Percentiles rank a stretch among this genome's conserved stretches.
These are phyloP conservation scores for Cladophialophora bantiana DNA, from an alignment of 2,329 filamentous ascomycete genomes.

Conservation along the genomic window DNA sequence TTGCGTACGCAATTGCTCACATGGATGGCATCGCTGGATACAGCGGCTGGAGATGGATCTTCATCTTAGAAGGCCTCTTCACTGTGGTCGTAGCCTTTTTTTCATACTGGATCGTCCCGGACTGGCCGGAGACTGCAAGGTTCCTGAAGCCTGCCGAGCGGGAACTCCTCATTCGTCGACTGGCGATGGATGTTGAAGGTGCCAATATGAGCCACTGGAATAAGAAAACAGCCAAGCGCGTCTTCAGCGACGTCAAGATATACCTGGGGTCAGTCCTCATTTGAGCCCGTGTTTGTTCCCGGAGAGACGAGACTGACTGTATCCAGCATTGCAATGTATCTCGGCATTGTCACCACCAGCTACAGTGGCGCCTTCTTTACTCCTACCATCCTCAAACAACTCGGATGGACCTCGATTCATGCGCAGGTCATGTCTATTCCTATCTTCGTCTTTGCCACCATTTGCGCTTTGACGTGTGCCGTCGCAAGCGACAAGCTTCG, in stretches of 20 bases:
- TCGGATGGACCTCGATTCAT: constrained; percentile 44
- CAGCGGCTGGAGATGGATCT: constrained; percentile 47
- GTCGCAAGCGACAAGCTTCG: constrained; percentile 44
- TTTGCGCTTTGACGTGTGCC: constrained; percentile 43
- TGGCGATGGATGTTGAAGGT: constrained; percentile 42
- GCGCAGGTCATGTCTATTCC: constrained; percentile 49
- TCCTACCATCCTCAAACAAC: constrained; percentile 46
- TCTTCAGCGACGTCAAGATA: constrained; percentile 47
- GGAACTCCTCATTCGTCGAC: constrained; percentile 47
- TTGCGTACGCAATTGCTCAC: constrained; percentile 60
- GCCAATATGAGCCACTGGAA: constrained; percentile 44
- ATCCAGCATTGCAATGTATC: constrained; percentile 41
- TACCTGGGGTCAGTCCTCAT: constrained; percentile 40
- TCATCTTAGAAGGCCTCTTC: constrained; percentile 47
- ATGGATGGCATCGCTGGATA: constrained; percentile 54
- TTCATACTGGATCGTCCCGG: constrained; percentile 44
- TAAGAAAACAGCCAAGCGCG: constrained; percentile 41
- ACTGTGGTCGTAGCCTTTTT: constrained; percentile 42
- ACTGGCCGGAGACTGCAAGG: constrained; percentile 46
- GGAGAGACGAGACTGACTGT: constrained; percentile 39
- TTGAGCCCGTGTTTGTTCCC: constrained; percentile 27
- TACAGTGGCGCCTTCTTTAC: constrained; percentile 47
- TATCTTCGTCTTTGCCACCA: constrained; percentile 45
- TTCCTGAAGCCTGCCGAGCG: constrained; percentile 44
- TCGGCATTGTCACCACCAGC: constrained; percentile 47